Conservation (phyloP, 2,329 filamentous ascomycete species). For the Ophiosphaerella korrae region DNA sequence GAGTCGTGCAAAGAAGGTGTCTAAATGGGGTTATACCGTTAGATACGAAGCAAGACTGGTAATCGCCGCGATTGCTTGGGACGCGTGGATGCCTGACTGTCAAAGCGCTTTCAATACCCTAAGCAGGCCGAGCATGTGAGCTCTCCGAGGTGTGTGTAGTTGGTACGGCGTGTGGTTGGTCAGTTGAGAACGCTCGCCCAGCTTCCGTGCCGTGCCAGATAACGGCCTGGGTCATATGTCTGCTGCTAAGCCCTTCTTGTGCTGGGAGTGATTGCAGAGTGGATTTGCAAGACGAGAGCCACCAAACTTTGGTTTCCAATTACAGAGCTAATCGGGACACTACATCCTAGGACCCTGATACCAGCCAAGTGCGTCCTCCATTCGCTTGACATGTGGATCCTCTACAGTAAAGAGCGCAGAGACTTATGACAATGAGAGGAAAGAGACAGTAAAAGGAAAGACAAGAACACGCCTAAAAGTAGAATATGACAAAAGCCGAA, state of each 20-base stretch:
- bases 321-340: slow-evolving; percentile 32
- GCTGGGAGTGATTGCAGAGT: neutral
- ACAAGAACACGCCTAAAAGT: slow-evolving; percentile 25
- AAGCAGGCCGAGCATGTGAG: slow-evolving; percentile 4
- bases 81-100: slow-evolving; percentile 9
- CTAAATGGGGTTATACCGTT: neutral
- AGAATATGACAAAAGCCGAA: slow-evolving; percentile 25
- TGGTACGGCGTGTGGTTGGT: slow-evolving; percentile 12
- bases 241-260: too few species aligned
- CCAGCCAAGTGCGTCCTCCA: slow-evolving; percentile 34
- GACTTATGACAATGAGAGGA: slow-evolving; percentile 14
- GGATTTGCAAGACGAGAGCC: slow-evolving; percentile 3
- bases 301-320: slow-evolving; percentile 35
- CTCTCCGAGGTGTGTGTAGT: slow-evolving; percentile 9
- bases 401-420: slow-evolving; percentile 24
- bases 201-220: slow-evolving; percentile 1
- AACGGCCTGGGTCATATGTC: neutral
- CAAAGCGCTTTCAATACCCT: slow-evolving; percentile 5
- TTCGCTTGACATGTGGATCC: slow-evolving; percentile 17
- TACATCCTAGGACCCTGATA: slow-evolving; percentile 31
- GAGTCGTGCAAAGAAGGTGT: slow-evolving; percentile 10
- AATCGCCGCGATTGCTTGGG: slow-evolving; percentile 6
- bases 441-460: slow-evolving; percentile 29
- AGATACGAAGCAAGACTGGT: slow-evolving; percentile 1
- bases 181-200: neutral